Percentiles rank a stretch among this genome's conserved stretches.
Evolutionary conservation across 129 eudicot species (phyloP).

Genomic region (Ambrosia artemisiifolia): DNA sequence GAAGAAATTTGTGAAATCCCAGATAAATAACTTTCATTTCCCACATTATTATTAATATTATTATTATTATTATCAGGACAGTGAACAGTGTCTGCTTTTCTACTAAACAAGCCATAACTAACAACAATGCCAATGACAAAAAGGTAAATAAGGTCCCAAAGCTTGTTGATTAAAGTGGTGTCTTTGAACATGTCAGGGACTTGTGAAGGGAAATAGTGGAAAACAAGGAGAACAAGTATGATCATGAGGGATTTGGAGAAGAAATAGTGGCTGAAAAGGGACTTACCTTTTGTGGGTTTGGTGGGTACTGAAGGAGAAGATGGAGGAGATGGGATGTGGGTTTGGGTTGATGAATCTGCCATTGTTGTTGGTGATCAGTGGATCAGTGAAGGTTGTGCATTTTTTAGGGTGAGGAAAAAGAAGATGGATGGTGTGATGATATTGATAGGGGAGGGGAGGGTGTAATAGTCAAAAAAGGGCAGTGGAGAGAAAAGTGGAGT

Average conservation of each 20-base stretch:
- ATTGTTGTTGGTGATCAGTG: constrained; percentile 34
- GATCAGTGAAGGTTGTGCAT: constrained; percentile 24
- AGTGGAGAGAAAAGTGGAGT: constrained; percentile 9
- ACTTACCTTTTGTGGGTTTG: constrained; percentile 53
- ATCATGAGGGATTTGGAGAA: constrained; percentile 48
- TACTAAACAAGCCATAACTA: constrained; percentile 72
- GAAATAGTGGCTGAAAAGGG: constrained; percentile 24
- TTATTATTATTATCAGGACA: constrained; percentile 21
- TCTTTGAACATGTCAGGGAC: constrained; percentile 55
- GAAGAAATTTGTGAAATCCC: constrained; percentile 59
- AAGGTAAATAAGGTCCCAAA: constrained; percentile 80
- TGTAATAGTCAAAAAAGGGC: constrained; percentile 7
- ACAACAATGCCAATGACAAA: constrained; percentile 68
- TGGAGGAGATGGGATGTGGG: constrained; percentile 34
- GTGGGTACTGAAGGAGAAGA: constrained; percentile 31
- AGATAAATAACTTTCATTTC: constrained; percentile 33
- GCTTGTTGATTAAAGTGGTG: constrained; percentile 33
- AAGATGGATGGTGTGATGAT: constrained; percentile 16
- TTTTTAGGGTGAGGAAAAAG: constrained; percentile 26
- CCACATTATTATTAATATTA: constrained; percentile 12
- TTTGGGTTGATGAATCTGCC: constrained; percentile 28
- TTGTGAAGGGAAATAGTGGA: constrained; percentile 69
- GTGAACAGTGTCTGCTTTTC: constrained; percentile 29
- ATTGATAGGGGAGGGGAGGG: background rate
- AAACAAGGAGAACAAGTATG: constrained; percentile 44